Base-by-base conservation (phyloP, 345 rosid species). In the Ceriops zippeliana region DNA sequence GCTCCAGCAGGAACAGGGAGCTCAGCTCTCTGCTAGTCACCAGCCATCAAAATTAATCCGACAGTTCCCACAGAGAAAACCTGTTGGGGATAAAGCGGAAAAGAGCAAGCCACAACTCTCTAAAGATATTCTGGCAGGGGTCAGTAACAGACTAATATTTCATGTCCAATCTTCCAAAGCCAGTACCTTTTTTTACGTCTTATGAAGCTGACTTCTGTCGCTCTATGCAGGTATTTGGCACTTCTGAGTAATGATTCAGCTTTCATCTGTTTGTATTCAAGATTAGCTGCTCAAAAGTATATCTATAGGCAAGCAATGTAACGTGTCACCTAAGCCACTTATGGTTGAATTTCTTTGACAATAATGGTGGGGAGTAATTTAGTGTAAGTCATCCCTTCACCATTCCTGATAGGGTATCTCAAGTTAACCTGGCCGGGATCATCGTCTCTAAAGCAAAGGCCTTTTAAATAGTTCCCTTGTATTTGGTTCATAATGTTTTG, bases 41-140 rank as follows among this genome's bases (percentile, higher is more conserved):
- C 87, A 34, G 59, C 53, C 52, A 37, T 62, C 74, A 5, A 88
- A 84, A 78, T 70, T 73, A 52, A 63, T 86, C 73, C 93, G 89
- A 20, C 82, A 85, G 52, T 88, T 91, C 70, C 81, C 80, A 19
- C 97, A 89, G 85, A 91, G 77, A 77, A 81, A 79, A 74, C 86
- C 97, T 32, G 83, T 93, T 21, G 78, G 70, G 20, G 77, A 79
- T 31, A 80, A 79, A 68, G 54, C 79, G 30, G 65, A 80, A 70
- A 70, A 83, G 75, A 79, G 79, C 68, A 89, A 87, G 70, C 80
- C 87, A 37, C 72, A 71, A 42, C 88, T 93, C 66, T 91, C 98
- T 19, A 79, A 80, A 47, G 96, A 89, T 52, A 26, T 88, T 63
- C 79, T 91, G 52, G 83, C 90, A 53, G 89, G 86, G 87, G 88